These are phyloP conservation scores for Coriaria nepalensis DNA, from an alignment of 306 rosid species.

Conservation along the genomic window DNA sequence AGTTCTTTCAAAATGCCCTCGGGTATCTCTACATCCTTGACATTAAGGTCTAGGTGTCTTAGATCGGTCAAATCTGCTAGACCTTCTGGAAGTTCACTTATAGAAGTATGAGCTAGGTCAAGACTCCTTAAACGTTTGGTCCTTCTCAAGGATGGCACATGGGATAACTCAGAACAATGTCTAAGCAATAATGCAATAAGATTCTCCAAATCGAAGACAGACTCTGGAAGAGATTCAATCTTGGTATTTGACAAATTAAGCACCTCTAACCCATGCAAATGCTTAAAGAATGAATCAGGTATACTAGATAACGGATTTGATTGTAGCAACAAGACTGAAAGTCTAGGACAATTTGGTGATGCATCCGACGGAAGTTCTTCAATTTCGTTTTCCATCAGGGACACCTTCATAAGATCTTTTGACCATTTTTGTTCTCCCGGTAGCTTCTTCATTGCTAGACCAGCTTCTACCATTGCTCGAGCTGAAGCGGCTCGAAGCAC, in stretches of 20 bases:
- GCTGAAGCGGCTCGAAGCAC: not conserved
- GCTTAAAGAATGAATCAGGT: slow-evolving; percentile 7
- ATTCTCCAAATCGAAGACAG: not conserved
- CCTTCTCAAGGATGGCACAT: not conserved
- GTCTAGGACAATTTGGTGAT: slow-evolving; percentile 9
- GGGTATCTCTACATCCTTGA: no score
- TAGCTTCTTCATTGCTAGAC: not conserved
- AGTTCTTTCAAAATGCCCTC: no score
- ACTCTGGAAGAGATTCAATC: not conserved
- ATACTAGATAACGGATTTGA: not conserved
- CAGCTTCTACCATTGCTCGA: not conserved
- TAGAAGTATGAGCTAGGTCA: not conserved
- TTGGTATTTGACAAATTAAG: slow-evolving; percentile 1
- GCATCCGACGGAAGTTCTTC: not conserved
- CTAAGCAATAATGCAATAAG: slow-evolving; percentile 3
- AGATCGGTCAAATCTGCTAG: slow-evolving; percentile 1
- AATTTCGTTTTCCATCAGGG: no score
- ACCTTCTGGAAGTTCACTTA: not conserved
- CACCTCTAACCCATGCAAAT: not conserved
- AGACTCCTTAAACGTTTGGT: not conserved
- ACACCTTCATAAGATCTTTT: slow-evolving; percentile 2
- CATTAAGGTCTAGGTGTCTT: slow-evolving; percentile 1
- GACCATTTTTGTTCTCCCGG: not conserved
- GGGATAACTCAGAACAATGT: not conserved
- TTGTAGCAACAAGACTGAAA: not conserved